Evolutionary conservation across 2,329 filamentous ascomycete species (phyloP).

Genomic region (Teratosphaeria destructans): DNA sequence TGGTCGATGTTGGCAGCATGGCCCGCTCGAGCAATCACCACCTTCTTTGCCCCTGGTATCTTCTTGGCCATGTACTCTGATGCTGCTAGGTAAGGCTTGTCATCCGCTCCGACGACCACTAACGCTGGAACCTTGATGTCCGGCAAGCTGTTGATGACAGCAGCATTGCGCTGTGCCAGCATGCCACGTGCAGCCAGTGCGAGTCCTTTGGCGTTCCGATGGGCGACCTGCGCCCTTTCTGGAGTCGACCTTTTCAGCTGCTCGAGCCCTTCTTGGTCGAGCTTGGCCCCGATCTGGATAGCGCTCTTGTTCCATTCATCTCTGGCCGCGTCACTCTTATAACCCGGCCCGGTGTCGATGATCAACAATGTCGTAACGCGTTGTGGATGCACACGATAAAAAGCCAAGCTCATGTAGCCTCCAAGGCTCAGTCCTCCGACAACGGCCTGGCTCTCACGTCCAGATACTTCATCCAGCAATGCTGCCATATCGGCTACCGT

Average conservation of each 20-base stretch:
- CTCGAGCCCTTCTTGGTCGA: constrained; percentile 13
- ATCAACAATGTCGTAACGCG: constrained; percentile 16
- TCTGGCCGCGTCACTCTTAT: constrained; percentile 15
- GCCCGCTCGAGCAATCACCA: constrained; percentile 16
- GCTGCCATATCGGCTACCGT: constrained; percentile 19
- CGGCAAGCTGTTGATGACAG: constrained; percentile 14
- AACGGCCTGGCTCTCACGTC: constrained; percentile 9
- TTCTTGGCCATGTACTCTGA: constrained; percentile 22
- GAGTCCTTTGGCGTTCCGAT: constrained; percentile 17
- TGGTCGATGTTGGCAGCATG: constrained; percentile 21
- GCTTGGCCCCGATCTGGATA: constrained; percentile 10
- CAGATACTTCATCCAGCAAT: constrained; percentile 14
- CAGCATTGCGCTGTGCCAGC: constrained; percentile 15
- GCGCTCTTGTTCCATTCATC: constrained; percentile 18
- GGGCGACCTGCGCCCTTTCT: constrained; percentile 10
- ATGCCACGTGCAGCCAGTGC: constrained; percentile 19
- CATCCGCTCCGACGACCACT: constrained; percentile 17
- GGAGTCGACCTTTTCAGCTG: constrained; percentile 7
- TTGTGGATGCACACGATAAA: constrained; percentile 14
- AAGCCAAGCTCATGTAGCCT: constrained; percentile 21
- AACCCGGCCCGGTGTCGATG: constrained; percentile 21
- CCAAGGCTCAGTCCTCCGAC: constrained; percentile 19
- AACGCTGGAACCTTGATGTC: constrained; percentile 14
- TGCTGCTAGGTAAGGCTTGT: constrained; percentile 17
- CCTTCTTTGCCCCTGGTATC: constrained; percentile 16